Conservation (phyloP, 2,329 filamentous ascomycete genomes). For the Simplicillium sp. region DNA sequence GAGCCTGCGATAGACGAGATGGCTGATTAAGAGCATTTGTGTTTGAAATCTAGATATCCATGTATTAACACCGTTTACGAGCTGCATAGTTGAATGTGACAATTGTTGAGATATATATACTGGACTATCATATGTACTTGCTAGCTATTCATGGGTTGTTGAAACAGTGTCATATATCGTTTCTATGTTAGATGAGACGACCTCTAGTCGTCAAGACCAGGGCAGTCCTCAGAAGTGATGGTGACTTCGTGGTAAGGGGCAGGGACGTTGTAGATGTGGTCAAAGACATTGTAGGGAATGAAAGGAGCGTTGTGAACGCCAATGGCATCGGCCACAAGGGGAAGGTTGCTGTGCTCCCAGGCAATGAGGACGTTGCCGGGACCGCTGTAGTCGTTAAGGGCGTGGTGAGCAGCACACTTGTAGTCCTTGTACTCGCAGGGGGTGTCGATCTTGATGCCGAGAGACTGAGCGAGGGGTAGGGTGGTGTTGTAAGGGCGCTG, state of each 20-base stretch:
- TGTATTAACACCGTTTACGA: background rate
- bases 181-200: no score
- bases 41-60: background rate
- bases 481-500: constrained; percentile 2
- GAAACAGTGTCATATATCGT: no score
- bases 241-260: no score
- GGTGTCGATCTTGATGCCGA: background rate
- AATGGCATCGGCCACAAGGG: background rate
- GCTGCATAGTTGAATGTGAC: no score
- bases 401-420: constrained; percentile 2
- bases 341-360: background rate
- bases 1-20: constrained; percentile 20
- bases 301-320: background rate
- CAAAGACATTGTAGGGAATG: no score
- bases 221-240: no score
- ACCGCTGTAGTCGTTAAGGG: background rate
- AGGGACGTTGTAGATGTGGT: no score
- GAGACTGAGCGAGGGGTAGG: background rate
- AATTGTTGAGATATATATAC: no score
- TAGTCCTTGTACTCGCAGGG: constrained; percentile 6
- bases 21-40: constrained; percentile 11
- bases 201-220: no score
- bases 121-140: no score
- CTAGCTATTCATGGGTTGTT: no score
- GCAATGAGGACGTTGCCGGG: background rate